phyloP scores from a whole-genome alignment of 345 rosid genomes.

The Cardamine resedifolia region DNA sequence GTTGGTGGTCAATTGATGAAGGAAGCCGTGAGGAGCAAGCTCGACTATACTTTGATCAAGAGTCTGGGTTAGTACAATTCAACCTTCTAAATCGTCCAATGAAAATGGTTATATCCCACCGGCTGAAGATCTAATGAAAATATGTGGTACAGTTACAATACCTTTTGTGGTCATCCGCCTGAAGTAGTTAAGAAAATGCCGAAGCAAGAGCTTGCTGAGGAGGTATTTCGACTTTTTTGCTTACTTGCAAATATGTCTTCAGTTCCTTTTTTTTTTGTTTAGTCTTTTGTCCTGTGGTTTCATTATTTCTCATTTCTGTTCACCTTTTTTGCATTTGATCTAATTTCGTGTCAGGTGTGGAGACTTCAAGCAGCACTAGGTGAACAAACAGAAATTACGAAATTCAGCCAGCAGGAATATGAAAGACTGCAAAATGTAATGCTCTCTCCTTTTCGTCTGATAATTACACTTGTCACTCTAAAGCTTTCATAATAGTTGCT shows the following conservation, averaged over 20 bases:
- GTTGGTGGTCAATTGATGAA: constrained; percentile 98
- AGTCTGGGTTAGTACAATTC: constrained; percentile 55
- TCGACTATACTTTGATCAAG: constrained; percentile 64
- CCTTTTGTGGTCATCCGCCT: constrained; percentile 92
- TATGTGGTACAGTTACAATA: constrained; percentile 62
- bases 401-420: constrained; percentile 85
- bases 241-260: not conserved
- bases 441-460: not conserved
- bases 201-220: constrained; percentile 90
- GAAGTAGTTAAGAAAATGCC: constrained; percentile 97
- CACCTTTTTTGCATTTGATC: not conserved
- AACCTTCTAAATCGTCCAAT: constrained; percentile 3
- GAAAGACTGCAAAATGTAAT: constrained; percentile 88
- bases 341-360: constrained; percentile 63
- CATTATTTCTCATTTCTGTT: not conserved
- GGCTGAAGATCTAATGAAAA: constrained; percentile 14
- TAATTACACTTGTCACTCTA: not conserved
- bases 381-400: constrained; percentile 91
- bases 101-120: not conserved
- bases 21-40: constrained; percentile 91
- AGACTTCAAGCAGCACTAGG: constrained; percentile 98
- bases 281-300: not conserved
- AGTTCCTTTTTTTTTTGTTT: not conserved
- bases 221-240: constrained; percentile 47
- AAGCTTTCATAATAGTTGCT: not conserved